Percentiles rank a stretch among this genome's conserved stretches.
These are phyloP conservation scores for Schizophyllum amplum DNA, from an alignment of 1,284 basidiomycete genomes.

Conservation along the genomic window DNA sequence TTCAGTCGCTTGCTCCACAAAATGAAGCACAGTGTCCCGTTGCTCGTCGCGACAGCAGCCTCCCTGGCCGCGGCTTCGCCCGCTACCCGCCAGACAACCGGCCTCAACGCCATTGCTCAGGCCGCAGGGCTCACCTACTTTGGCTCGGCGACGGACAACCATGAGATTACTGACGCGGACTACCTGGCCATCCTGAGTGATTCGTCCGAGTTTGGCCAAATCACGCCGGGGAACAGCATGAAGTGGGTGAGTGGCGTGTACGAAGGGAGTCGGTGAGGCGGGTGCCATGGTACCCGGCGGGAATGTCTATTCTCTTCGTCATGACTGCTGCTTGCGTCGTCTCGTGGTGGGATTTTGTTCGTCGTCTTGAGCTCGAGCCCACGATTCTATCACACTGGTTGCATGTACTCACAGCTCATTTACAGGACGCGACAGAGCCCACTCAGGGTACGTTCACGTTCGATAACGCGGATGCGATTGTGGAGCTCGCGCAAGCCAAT, in stretches of 20 bases:
- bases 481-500: slow-evolving; percentile 35
- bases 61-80: not conserved
- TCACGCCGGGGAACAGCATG: slow-evolving; percentile 49
- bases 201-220: slow-evolving; percentile 36
- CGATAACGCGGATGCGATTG: slow-evolving; percentile 35
- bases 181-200: slow-evolving; percentile 36
- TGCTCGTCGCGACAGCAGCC: not conserved
- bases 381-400: not conserved
- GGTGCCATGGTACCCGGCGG: not conserved
- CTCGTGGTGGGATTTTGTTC: not conserved
- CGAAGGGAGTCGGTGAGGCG: not conserved
- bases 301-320: not conserved
- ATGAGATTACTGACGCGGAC: slow-evolving; percentile 36
- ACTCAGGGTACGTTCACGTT: slow-evolving; percentile 39
- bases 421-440: slow-evolving; percentile 46
- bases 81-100: not conserved
- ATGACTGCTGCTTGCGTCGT: no score
- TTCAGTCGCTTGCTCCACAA: no score
- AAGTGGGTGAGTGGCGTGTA: slow-evolving; percentile 35
- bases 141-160: slow-evolving; percentile 45
- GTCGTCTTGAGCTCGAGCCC: no score
- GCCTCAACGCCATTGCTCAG: slow-evolving; percentile 1
- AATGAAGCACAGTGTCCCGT: not conserved
- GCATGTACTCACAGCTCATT: not conserved
- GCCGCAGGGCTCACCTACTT: not conserved